These are phyloP conservation scores for Solanum lycopersicoides DNA, from an alignment of 257 asterid species.

Conservation along the genomic window DNA sequence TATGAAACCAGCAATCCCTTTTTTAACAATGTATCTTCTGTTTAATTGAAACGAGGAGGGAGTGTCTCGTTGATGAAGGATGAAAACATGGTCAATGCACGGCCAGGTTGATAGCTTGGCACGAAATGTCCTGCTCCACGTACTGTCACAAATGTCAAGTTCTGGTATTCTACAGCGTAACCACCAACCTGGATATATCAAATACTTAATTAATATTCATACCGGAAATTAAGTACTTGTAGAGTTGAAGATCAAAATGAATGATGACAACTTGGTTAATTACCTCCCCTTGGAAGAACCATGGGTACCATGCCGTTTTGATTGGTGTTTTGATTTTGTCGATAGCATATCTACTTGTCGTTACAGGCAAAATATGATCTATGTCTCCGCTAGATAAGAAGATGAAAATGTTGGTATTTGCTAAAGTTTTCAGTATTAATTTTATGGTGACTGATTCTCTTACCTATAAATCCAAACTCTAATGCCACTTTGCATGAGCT, in stretches of 20 bases:
- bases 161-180: slow-evolving; percentile 40
- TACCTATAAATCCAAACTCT: slow-evolving; percentile 52
- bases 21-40: neutral
- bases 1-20: neutral
- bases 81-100: slow-evolving; percentile 36
- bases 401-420: neutral
- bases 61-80: slow-evolving; percentile 42
- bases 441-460: neutral
- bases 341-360: slow-evolving; percentile 44
- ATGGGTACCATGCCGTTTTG: slow-evolving; percentile 48
- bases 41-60: slow-evolving; percentile 14
- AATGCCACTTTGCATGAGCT: slow-evolving; percentile 39
- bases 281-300: slow-evolving; percentile 50
- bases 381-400: slow-evolving; percentile 46
- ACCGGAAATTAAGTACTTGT: neutral
- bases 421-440: neutral
- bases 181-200: slow-evolving; percentile 41
- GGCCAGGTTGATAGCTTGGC: slow-evolving; percentile 52
- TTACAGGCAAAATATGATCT: slow-evolving; percentile 44
- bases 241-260: neutral
- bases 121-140: slow-evolving; percentile 62
- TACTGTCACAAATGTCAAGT: slow-evolving; percentile 40
- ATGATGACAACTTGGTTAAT: neutral
- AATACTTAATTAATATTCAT: neutral
- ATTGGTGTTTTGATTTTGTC: slow-evolving; percentile 31